Evolutionary conservation across 1,284 basidiomycete species (phyloP), one percentile per base, ranked within the genome.

Genomic region (Microbotryomycetes sp.): DNA sequence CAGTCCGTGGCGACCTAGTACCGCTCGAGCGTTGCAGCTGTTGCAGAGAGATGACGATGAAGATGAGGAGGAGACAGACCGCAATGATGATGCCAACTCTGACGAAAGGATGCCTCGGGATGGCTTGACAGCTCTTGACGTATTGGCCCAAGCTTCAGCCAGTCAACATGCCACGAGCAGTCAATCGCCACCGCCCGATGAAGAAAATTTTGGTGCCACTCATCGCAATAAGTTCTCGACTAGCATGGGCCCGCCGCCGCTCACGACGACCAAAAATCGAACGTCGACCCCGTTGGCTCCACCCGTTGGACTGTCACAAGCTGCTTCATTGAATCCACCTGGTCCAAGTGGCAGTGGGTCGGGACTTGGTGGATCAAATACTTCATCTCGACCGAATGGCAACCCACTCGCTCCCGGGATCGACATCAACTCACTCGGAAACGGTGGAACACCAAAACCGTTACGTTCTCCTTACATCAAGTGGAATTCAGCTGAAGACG

Each of bases 401-500:
- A 49, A 15, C 36, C 54, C 3, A 42, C 56, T 1, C 45, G 52
- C 19, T 25, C 36, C n/a, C 23, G 31, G 5, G 59, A 61, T 51
- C 58, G 53, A 9, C 47, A 56, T 1, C 53, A 56, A 22, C 50
- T 56, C 42, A 47, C 47, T 19, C 51, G 46, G 50, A 54, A 64
- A 26, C 32, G 48, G 63, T 54, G 19, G 59, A 58, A 30, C 54
- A 54, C 58, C 59, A 9, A 64, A 64, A 46, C 59, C 54, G 22
- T 23, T 25, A 15, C 15, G 63, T 14, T 64, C 65, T 19, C 64
- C 69, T 6, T 71, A 68, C 47, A 60, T 63, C 51, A 69, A 69
- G 64, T 71, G 69, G 69, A 72, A 60, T 4, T 2, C 61, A 15
- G 49, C 56, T 12, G 68, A 72, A 36, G 71, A 72, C 56, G 66